A percentile compares a stretch with the other conserved stretches of the same genome.
Evolutionary conservation across 2,329 filamentous ascomycete genomes (phyloP).

Genomic region (Didymella keratinophila): DNA sequence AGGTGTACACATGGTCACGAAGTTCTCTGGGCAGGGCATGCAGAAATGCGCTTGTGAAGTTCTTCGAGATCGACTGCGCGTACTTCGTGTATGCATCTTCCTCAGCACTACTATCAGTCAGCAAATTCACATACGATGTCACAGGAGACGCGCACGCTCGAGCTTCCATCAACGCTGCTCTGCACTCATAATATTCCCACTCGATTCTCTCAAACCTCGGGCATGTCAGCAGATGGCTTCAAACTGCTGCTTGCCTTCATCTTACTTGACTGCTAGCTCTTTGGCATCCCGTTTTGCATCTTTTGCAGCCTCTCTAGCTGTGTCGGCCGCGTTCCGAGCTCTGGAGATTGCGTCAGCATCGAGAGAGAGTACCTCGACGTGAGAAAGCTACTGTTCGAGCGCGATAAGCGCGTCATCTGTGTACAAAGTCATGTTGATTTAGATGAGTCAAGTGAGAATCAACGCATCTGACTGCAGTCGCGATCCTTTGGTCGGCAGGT

Average conservation of each 20-base stretch:
- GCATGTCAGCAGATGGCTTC: background rate
- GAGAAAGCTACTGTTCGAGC: constrained; percentile 1
- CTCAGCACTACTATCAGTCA: background rate
- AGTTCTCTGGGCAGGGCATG: constrained; percentile 15
- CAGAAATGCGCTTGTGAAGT: constrained; percentile 9
- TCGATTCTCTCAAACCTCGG: constrained; percentile 9
- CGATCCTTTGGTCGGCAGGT: background rate
- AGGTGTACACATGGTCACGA: constrained; percentile 18
- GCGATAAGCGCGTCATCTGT: background rate
- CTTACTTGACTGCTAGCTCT: constrained; percentile 5
- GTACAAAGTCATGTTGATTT: background rate
- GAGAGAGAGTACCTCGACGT: background rate
- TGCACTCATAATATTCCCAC: constrained; percentile 9
- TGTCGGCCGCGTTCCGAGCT: constrained; percentile 1
- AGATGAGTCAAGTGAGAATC: background rate
- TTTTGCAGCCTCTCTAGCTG: background rate
- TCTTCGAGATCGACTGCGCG: constrained; percentile 7
- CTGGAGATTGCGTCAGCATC: constrained; percentile 4
- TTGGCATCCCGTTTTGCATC: background rate
- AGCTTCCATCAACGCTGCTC: constrained; percentile 33
- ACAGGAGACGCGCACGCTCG: constrained; percentile 65
- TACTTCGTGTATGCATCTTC: constrained; percentile 12
- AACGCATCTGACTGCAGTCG: background rate
- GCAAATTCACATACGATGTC: background rate
- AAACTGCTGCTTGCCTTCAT: accelerated